Base-by-base conservation (phyloP, 2,329 filamentous ascomycete species). In the Emergomyces africanus region DNA sequence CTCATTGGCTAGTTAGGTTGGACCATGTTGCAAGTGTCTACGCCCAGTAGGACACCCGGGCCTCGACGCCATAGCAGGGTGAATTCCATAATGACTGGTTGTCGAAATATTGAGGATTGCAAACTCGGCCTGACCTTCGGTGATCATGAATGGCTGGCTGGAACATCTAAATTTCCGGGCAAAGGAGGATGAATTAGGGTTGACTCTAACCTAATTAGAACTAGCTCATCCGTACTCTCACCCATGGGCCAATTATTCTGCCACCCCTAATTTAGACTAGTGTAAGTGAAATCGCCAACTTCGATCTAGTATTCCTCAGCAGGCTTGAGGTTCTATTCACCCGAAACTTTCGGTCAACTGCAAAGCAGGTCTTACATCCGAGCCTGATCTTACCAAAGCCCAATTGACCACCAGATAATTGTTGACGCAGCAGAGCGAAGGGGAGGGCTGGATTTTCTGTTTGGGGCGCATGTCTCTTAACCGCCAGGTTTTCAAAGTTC, bases 101-200 rank as follows among this genome's bases (percentile, higher is more conserved):
- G 54, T 30, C 54, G 23, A 55, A 55, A 55, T 44, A 55, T 55
- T 55, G 54, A 46, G 53, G 39, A 28, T 55, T 55, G 54, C 23
- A 30, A 55, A 55, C 39, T 12, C 39, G 9, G 23, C 54, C 39
- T 20, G 39, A 6, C 28, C 28, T 2, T 5, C 20, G 48, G 15
- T 18, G 48, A 35, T 51, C 48, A 28, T 35, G 28, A 25, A 37
- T 53, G 54, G 54, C 54, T 55, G 54, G 54, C 54, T 42, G 54
- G 54, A 55, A 30, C 23, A 55, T 42, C 54, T 42, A 44, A 54
- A 37, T 33, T 42, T 55, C 39, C 54, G 15, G 23, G 35, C 18
- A 41, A 6, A 15, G 23, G 15, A 44, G 39, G 23, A 30, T 18
- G 8, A 20, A 44, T 55, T 44, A 33, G 23, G 37, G 39, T 55